Conservation (phyloP, 306 rosid species). For the Vigna reflexopilosa region DNA sequence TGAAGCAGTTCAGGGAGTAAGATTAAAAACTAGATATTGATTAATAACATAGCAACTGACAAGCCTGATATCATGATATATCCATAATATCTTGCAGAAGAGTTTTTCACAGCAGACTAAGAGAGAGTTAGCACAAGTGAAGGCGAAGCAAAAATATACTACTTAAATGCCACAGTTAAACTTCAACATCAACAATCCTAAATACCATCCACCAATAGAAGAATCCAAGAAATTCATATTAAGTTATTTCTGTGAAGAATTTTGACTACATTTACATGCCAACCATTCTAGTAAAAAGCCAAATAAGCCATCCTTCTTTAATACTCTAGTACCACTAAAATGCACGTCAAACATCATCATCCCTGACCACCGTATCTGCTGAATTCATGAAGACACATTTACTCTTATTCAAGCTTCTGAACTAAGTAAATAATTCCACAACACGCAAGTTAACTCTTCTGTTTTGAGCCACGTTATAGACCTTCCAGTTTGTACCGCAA, state of each 20-base stretch:
- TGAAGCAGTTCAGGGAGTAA: neutral
- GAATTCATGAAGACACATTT: constrained; percentile 20
- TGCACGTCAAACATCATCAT: constrained; percentile 35
- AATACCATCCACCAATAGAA: neutral
- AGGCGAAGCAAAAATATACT: constrained; percentile 12
- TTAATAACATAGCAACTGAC: constrained; percentile 23
- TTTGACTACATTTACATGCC: constrained; percentile 19
- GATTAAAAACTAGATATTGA: constrained; percentile 2
- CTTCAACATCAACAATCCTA: neutral
- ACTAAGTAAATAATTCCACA: constrained; percentile 25
- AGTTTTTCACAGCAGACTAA: neutral
- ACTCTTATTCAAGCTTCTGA: constrained; percentile 1
- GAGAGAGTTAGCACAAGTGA: neutral
- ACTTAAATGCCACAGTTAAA: constrained; percentile 22
- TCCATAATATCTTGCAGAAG: neutral
- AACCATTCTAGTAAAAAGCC: constrained; percentile 28
- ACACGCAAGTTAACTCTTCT: constrained; percentile 31
- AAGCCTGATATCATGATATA: constrained; percentile 6
- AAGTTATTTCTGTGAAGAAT: constrained; percentile 15
- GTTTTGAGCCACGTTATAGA: neutral
- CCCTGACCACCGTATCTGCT: constrained; percentile 8
- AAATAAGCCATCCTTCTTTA: constrained; percentile 38
- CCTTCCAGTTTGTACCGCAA: neutral
- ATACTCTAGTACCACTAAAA: constrained; percentile 37
- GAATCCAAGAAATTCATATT: constrained; percentile 43